Base-by-base conservation (phyloP, 2,329 filamentous ascomycete species). In the Paraphoma chrysanthemicola region DNA sequence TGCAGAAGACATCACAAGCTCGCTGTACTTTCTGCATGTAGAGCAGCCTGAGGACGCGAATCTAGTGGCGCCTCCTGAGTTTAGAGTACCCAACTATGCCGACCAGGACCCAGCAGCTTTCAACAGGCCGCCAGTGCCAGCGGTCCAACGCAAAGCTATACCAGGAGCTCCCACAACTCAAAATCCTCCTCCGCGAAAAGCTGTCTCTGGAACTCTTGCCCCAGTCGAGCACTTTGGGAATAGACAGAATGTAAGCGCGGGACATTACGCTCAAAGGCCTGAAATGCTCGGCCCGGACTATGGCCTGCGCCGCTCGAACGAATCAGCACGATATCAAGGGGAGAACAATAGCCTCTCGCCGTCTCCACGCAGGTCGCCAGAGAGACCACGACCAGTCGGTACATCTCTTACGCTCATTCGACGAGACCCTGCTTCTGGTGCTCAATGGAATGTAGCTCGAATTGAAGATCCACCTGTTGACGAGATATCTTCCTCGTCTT, bases 11-110 rank as follows among this genome's bases (percentile, higher is more conserved):
- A 89, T 99, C 47, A 87, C 90, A 53, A 92, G 88, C 68, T 96
- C 90, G 12, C 83, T 99, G 5, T 99, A 98, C 78, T 98, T 95
- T 73, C 81, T 97, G 51, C 94, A 98, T 77, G 85, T 96, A 39
- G 85, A 92, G 56, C 82, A 84, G 1, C 85, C 86, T 3, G 82
- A 91, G 54, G 74, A 78, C 57, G 76, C 75, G 30, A 72, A 79
- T 31, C 74, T 80, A 6, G 43, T 75, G 30, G 57, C 47, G 8
- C 56, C 63, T 38, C 48, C 65, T 7, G 53, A 56, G 4, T 59
- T 56, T 29, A 58, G 56, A n/a, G 51, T 64, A n/a, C 41, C 56
- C 12, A 50, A 60, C n/a, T 56, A 63, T 47, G 10, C 39, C 12
- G 53, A 66, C n/a, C 51, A 57, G 41, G 48, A 29, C 30, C 53